These are phyloP conservation scores for Eurotiales sp. DNA, from an alignment of 2,329 filamentous ascomycete species.

Conservation along the genomic window DNA sequence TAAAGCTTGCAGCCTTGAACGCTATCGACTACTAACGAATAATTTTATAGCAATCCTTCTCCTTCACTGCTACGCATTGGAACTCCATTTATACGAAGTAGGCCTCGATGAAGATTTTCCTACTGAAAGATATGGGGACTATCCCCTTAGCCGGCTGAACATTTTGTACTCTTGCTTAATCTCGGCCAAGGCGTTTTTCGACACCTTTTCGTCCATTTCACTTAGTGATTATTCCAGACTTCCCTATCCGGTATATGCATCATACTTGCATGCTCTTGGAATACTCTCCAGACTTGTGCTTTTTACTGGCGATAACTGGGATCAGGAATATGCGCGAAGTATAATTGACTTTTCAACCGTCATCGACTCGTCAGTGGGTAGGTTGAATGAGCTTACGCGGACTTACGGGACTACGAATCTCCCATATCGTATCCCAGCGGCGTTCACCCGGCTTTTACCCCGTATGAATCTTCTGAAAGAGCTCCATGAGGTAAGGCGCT, in stretches of 20 bases:
- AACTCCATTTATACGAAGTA: slow-evolving; percentile 25
- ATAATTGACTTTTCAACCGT: slow-evolving; percentile 21
- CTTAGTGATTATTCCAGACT: slow-evolving; percentile 43
- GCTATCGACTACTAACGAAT: neutral
- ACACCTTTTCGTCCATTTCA: slow-evolving; percentile 47
- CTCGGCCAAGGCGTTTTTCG: slow-evolving; percentile 50
- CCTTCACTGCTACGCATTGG: slow-evolving; percentile 25
- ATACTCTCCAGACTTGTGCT: slow-evolving; percentile 25
- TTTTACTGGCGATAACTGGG: slow-evolving; percentile 23
- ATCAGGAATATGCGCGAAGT: slow-evolving; percentile 21
- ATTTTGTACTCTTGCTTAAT: slow-evolving; percentile 49
- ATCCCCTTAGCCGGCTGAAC: slow-evolving; percentile 45
- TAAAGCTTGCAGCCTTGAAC: neutral
- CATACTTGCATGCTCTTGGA: slow-evolving; percentile 46
- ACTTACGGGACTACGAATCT: neutral
- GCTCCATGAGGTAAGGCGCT: neutral
- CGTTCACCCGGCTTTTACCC: neutral
- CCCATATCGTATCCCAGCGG: neutral
- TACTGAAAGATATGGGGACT: slow-evolving; percentile 32
- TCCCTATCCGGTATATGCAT: slow-evolving; percentile 44
- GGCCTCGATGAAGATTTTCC: slow-evolving; percentile 35
- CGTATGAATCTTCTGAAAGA: neutral
- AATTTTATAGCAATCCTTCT: slow-evolving; percentile 19
- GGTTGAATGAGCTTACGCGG: slow-evolving; percentile 20
- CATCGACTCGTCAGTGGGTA: slow-evolving; percentile 18